Evolutionary conservation across 1,284 basidiomycete species (phyloP).

Genomic region (Ganoderma lucidum): DNA sequence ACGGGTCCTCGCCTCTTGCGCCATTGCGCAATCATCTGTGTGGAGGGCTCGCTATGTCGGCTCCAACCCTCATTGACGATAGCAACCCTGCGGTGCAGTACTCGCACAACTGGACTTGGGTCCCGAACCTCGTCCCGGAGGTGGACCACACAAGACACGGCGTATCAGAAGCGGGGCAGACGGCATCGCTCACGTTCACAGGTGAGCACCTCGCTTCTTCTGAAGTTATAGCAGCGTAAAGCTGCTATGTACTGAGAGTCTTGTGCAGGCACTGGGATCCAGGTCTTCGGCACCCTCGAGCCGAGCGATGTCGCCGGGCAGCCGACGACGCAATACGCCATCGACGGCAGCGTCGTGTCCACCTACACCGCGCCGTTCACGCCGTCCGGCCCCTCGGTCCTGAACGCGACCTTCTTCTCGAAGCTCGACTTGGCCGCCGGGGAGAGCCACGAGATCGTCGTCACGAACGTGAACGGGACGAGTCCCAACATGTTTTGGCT

Average conservation of each 20-base stretch:
- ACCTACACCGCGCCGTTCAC: slow-evolving; percentile 25
- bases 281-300: slow-evolving; percentile 25
- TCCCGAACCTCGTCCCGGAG: slow-evolving; percentile 23
- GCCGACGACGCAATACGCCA: slow-evolving; percentile 24
- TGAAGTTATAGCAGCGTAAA: no score
- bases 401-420: slow-evolving; percentile 31
- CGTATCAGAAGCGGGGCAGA: slow-evolving; percentile 10
- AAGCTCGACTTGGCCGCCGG: slow-evolving; percentile 19
- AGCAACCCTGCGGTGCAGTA: slow-evolving; percentile 25
- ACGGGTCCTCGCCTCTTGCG: not conserved
- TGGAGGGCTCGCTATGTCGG: not conserved
- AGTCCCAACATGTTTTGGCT: slow-evolving; percentile 33
- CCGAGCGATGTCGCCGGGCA: slow-evolving; percentile 16
- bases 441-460: slow-evolving; percentile 20
- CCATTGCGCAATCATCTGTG: not conserved
- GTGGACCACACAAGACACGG: slow-evolving; percentile 29
- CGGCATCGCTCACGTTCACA: slow-evolving; percentile 20
- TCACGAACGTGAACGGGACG: slow-evolving; percentile 35
- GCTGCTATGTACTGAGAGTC: no score
- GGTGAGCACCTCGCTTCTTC: no score
- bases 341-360: slow-evolving; percentile 20
- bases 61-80: slow-evolving; percentile 25
- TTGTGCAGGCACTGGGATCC: slow-evolving; percentile 21
- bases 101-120: slow-evolving; percentile 26
- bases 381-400: slow-evolving; percentile 14